These are phyloP conservation scores for Pythium coloratum DNA, from an alignment of 352 stramenopile species.

Conservation along the genomic window DNA sequence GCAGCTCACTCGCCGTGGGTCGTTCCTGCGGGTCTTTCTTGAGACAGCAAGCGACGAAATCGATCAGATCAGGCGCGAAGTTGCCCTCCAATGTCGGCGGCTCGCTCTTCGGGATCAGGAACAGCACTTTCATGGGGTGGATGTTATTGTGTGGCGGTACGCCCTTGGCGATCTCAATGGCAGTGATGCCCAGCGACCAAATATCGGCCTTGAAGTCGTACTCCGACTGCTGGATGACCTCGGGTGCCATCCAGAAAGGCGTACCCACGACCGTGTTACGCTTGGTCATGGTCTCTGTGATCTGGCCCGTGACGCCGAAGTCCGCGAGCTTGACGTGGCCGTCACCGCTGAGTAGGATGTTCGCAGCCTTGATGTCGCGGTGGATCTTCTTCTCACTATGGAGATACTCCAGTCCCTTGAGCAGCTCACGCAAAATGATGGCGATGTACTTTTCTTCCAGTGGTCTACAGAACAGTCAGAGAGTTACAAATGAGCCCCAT, in stretches of 20 bases:
- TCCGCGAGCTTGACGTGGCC: slow-evolving; percentile 81
- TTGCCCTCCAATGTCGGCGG: slow-evolving; percentile 79
- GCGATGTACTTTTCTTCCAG: slow-evolving; percentile 82
- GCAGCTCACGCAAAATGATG: slow-evolving; percentile 77
- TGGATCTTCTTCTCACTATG: slow-evolving; percentile 82
- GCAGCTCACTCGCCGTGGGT: slow-evolving; percentile 79
- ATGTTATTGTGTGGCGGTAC: slow-evolving; percentile 81
- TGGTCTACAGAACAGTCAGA: slow-evolving; percentile 33
- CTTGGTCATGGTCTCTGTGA: slow-evolving; percentile 89
- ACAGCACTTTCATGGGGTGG: slow-evolving; percentile 86
- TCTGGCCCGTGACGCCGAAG: slow-evolving; percentile 88
- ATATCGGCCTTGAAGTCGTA: slow-evolving; percentile 86
- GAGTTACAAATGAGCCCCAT: not conserved
- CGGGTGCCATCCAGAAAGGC: slow-evolving; percentile 92
- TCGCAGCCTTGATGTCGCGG: slow-evolving; percentile 88
- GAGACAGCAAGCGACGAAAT: slow-evolving; percentile 91
- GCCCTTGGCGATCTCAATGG: slow-evolving; percentile 88
- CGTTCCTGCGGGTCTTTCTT: slow-evolving; percentile 86
- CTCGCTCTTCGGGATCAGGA: slow-evolving; percentile 86
- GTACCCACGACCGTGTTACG: slow-evolving; percentile 89
- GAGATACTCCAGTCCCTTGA: slow-evolving; percentile 82
- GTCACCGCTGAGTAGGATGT: slow-evolving; percentile 67
- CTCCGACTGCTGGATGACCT: slow-evolving; percentile 88
- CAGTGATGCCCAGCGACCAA: slow-evolving; percentile 88
- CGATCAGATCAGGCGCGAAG: slow-evolving; percentile 75